A percentile compares a stretch with the other conserved stretches of the same genome.
phyloP scores from a whole-genome alignment of 208 protist species.

The Leishmania tropica region DNA sequence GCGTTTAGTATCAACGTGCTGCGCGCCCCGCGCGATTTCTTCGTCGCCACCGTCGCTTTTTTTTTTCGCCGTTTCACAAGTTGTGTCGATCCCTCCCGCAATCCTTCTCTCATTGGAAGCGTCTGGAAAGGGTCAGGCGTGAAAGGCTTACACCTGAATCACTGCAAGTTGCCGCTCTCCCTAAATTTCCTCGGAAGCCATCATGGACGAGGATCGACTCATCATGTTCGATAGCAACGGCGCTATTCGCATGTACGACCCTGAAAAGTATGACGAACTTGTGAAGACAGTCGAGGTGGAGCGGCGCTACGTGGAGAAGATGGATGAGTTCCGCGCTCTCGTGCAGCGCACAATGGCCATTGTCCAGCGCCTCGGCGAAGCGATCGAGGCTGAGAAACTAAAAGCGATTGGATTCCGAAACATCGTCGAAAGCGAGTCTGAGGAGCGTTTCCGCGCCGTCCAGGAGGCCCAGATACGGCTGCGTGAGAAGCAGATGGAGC shows the following conservation, averaged over 20 bases:
- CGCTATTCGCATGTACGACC: constrained; percentile 91
- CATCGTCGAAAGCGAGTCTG: constrained; percentile 88
- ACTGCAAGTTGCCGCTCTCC: neutral
- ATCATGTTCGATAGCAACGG: constrained; percentile 91
- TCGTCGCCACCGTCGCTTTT: neutral
- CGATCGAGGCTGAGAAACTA: constrained; percentile 88
- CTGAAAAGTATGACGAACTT: constrained; percentile 89
- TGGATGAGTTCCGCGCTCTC: constrained; percentile 85
- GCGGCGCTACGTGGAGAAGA: constrained; percentile 72
- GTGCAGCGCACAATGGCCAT: constrained; percentile 84
- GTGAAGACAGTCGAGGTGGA: constrained; percentile 76
- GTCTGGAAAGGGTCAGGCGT: neutral
- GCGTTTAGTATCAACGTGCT: neutral
- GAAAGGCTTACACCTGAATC: neutral
- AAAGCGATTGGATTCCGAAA: constrained; percentile 86
- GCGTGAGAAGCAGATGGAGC: constrained; percentile 88
- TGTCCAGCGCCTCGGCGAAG: constrained; percentile 73
- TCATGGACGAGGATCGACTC: constrained; percentile 85
- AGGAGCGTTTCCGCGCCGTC: constrained; percentile 74
- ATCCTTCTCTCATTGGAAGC: neutral
- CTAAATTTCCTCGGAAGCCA: neutral
- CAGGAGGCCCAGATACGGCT: constrained; percentile 86
- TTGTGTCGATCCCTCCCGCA: neutral
- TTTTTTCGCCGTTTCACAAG: neutral
- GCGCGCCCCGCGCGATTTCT: neutral